Evolutionary conservation across 2,329 filamentous ascomycete genomes (phyloP), one percentile per base, ranked within the genome.

Genomic region (Bipolaris sorokiniana): DNA sequence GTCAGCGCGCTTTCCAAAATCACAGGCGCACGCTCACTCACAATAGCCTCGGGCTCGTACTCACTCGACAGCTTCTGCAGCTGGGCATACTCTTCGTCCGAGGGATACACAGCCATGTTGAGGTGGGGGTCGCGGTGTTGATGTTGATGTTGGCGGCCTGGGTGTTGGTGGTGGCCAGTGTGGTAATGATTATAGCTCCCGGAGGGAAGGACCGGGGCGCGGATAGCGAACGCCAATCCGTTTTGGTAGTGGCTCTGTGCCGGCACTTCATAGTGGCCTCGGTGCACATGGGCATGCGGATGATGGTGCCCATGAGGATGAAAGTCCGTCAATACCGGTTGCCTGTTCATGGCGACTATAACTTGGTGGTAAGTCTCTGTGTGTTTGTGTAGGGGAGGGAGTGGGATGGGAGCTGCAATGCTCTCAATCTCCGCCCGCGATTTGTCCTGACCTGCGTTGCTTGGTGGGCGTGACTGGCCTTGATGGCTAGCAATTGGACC

Each of bases 51-150:
- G 11, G 85, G 81, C 70, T 86, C 80, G 65, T 84, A 88, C 56
- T 83, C 79, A 70, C 84, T 84, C 65, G 85, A 87, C 59, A 87
- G 78, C 71, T 85, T 82, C 77, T 88, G 86, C 72, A 88, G 79
- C 54, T 84, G 80, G 63, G 85, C 84, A 70, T 87, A 79, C 64
- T 88, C 85, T 53, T 86, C 84, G 48, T 81, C 79, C 44, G 74
- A 67, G 58, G 74, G 66, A 59, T 74, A 68, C 65, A 69, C 54
- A 54, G 72, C 65, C 78, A 80, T 81, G 62, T 60, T 73, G 66
- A 70, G 59, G 48, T 64, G 62, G 50, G 66, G 52, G 58, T 59
- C 56, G 67, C 63, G 65, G 63, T 68, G 64, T 62, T 66, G 64
- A 44, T 52, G 58, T 66, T 62, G 65, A 63, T 68, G 64, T 62